Evolutionary conservation across 139 green algal species (phyloP), one percentile per base, ranked within the genome.

Genomic region (Diplosphaera chodatii): DNA sequence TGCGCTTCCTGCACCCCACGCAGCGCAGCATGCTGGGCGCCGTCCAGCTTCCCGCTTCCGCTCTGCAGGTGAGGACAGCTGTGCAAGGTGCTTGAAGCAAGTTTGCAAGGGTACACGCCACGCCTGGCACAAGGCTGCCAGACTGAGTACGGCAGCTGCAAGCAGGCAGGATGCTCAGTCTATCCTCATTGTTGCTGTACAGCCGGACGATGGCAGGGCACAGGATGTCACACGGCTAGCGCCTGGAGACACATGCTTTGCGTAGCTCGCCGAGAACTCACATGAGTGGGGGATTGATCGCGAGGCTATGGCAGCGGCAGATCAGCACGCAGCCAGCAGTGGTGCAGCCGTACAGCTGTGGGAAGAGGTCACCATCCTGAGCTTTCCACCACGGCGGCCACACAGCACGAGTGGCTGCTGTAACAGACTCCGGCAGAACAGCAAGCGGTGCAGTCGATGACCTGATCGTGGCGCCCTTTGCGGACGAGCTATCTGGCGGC

Each of bases 1-100:
- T 59, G 48, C 48, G 48, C 48, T 59, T 59, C 48, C 48, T 59
- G 48, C 48, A 59, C 25, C 48, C 48, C 48, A 59, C 48, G 48
- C 48, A 59, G 48, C 48, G 48, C 48, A 23, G 18, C 16, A 59
- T 59, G 48, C 48, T 59, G 48, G 48, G 48, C 48, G 48, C 13
- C 48, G 48, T 59, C 13, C 48, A 59, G 48, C 48, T 59, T 25
- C 48, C 48, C 25, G 48, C 48, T 59, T 59, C 48, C 48, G 48
- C 16, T 10, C 48, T 59, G 48, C 48, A 48, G 37, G 37, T 10
- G 37, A 48, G 37, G 6, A 20, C 37, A 20, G 37, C 37, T 10
- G n/a, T n/a, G n/a, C n/a, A n/a, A n/a, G n/a, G n/a, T n/a, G n/a
- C n/a, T n/a, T n/a, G n/a, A n/a, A n/a, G n/a, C n/a, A n/a, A n/a